Conservation (phyloP, 2,329 filamentous ascomycete species). For the Periglandula ipomoeae region DNA sequence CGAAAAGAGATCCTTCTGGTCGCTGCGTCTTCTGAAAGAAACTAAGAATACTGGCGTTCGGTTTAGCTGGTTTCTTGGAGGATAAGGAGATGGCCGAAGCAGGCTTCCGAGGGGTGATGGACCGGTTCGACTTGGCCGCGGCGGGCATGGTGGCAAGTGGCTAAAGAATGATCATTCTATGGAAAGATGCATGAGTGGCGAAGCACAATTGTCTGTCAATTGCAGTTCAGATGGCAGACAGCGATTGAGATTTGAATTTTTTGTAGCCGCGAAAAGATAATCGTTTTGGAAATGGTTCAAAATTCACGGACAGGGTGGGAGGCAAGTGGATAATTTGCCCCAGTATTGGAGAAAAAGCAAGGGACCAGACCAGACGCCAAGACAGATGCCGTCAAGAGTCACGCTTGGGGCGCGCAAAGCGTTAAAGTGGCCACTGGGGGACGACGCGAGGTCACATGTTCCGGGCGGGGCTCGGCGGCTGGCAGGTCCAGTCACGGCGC, state of each 20-base stretch:
- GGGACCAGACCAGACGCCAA: no score
- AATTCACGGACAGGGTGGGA: not conserved
- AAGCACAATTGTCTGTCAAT: not conserved
- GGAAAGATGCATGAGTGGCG: no score
- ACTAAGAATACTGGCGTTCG: constrained; percentile 59
- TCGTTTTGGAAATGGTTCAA: no score
- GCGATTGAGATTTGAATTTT: no score
- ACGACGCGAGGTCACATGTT: not conserved
- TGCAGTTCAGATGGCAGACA: no score
- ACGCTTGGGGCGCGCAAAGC: not conserved
- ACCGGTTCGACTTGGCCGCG: constrained; percentile 23
- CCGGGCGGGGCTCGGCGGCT: no score
- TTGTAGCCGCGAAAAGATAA: no score
- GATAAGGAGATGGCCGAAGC: constrained; percentile 11
- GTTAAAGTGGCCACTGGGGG: not conserved
- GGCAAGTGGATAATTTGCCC: not conserved
- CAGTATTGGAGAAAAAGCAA: no score
- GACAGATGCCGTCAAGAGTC: no score
- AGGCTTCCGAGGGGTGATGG: constrained; percentile 24
- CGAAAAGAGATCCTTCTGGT: constrained; percentile 50
- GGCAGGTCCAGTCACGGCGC: no score
- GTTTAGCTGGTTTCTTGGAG: constrained; percentile 29
- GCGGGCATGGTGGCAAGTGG: constrained; percentile 22
- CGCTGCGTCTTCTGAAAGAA: constrained; percentile 66
- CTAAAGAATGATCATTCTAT: not conserved